Evolutionary conservation across 176 grass and related monocot species (phyloP).

Genomic region (Ananas comosus): DNA sequence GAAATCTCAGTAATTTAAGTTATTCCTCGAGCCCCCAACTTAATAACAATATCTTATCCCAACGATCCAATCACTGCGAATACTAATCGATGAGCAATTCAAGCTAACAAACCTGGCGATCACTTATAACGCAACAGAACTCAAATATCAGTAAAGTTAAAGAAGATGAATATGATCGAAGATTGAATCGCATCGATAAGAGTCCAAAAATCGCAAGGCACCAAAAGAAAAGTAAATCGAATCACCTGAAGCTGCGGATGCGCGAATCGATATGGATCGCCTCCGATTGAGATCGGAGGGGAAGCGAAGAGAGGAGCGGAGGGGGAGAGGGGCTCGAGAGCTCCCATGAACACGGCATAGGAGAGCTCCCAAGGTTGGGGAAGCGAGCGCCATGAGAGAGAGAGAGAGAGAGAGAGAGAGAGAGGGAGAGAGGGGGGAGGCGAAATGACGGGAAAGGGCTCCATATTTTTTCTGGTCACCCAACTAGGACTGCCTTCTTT

Average conservation of each 20-base stretch:
- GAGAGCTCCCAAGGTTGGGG: neutral
- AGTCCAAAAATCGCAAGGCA: neutral
- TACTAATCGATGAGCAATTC: no score
- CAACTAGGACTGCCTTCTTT: no score
- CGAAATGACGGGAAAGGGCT: neutral
- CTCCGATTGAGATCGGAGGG: neutral
- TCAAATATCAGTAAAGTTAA: no score
- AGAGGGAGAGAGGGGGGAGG: neutral
- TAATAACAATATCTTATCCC: no score
- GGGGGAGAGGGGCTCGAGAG: neutral
- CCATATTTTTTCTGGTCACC: no score
- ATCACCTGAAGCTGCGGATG: slow-evolving; percentile 1
- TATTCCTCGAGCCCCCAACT: no score
- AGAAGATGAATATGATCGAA: neutral
- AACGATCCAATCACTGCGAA: no score
- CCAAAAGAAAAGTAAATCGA: neutral
- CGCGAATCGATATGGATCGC: neutral
- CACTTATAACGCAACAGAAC: no score
- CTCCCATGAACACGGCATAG: neutral
- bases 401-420: no score
- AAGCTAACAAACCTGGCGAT: no score
- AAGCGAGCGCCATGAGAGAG: neutral
- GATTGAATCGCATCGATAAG: neutral
- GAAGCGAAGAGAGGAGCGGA: neutral
- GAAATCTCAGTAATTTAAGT: no score